A percentile compares a stretch with the other conserved stretches of the same genome.
Evolutionary conservation across 2,329 filamentous ascomycete species (phyloP).

Genomic region (Ophiostoma fasciatum): DNA sequence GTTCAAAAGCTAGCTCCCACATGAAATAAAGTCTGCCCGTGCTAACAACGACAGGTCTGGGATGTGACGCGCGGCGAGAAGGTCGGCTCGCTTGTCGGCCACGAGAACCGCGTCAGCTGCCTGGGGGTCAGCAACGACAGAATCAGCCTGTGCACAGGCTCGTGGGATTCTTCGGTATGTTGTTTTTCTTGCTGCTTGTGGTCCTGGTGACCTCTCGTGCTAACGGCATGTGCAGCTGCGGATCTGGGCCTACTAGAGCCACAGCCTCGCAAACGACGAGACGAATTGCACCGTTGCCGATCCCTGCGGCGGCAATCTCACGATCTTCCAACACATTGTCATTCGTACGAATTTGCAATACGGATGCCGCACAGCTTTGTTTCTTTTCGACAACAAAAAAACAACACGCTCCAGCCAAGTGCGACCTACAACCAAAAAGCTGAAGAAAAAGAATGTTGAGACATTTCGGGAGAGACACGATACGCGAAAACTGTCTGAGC

Average conservation of each 20-base stretch:
- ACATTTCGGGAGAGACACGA: too few species aligned
- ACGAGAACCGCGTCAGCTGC: conserved; percentile 98
- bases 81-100: conserved; percentile 88
- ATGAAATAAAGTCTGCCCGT: too few species aligned
- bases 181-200: not conserved
- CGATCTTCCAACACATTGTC: too few species aligned
- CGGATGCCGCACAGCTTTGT: too few species aligned
- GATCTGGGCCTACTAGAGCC: conserved; percentile 64
- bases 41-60: conserved; percentile 58
- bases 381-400: too few species aligned
- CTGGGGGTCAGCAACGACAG: conserved; percentile 97
- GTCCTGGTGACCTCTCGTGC: conserved; percentile 2
- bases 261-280: conserved; percentile 5
- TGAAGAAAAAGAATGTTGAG: too few species aligned
- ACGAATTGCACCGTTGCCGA: conserved; percentile 5
- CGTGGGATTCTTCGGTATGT: conserved; percentile 95
- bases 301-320: too few species aligned
- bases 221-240: conserved; percentile 48
- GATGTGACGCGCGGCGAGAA: conserved; percentile 93
- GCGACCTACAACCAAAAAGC: too few species aligned
- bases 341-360: not conserved
- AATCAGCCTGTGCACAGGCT: conserved; percentile 97
- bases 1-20: too few species aligned
- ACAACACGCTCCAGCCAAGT: too few species aligned
- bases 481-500: too few species aligned